Percentiles rank a stretch among this genome's conserved stretches.
phyloP scores from a whole-genome alignment of 805 yeast species.

The Yamadazyma laniorum region DNA sequence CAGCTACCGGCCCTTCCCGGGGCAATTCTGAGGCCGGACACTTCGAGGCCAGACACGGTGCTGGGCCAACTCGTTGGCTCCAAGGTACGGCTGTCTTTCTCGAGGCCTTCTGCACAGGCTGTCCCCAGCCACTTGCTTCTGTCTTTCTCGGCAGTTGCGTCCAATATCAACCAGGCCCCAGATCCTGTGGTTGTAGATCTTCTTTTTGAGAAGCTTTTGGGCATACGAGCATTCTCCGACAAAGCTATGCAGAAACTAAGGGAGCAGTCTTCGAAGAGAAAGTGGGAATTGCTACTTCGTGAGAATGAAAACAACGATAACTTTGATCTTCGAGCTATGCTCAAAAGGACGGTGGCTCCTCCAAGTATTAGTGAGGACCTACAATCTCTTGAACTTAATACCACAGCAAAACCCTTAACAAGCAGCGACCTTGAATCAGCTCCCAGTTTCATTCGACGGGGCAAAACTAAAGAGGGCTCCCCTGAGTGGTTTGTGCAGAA shows the following conservation, averaged over 20 bases:
- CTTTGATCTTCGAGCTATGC: conserved; percentile 31
- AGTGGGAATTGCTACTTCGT: conserved; percentile 44
- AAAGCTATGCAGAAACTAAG: conserved; percentile 30
- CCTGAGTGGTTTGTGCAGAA: conserved; percentile 42
- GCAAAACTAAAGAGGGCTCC: conserved; percentile 34
- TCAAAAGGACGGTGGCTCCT: conserved; percentile 2
- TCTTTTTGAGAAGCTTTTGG: conserved; percentile 38
- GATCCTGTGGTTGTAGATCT: conserved; percentile 33
- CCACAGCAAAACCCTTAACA: conserved; percentile 7
- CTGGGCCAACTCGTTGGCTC: background rate
- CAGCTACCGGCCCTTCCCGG: conserved; percentile 3
- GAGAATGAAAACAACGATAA: conserved; percentile 38
- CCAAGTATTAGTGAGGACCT: background rate
- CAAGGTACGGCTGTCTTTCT: conserved; percentile 8
- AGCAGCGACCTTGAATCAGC: conserved; percentile 14
- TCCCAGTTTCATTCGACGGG: conserved; percentile 14
- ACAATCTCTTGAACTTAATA: background rate
- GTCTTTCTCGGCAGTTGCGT: conserved; percentile 33
- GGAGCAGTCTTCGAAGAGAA: conserved; percentile 33
- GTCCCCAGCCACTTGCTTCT: conserved; percentile 23
- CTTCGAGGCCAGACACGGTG: background rate
- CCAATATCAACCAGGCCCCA: conserved; percentile 36
- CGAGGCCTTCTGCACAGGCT: background rate
- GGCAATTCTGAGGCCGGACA: background rate
- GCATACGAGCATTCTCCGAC: conserved; percentile 38